Conservation (phyloP, 257 asterid species). For the Orobanche coerulescens region DNA sequence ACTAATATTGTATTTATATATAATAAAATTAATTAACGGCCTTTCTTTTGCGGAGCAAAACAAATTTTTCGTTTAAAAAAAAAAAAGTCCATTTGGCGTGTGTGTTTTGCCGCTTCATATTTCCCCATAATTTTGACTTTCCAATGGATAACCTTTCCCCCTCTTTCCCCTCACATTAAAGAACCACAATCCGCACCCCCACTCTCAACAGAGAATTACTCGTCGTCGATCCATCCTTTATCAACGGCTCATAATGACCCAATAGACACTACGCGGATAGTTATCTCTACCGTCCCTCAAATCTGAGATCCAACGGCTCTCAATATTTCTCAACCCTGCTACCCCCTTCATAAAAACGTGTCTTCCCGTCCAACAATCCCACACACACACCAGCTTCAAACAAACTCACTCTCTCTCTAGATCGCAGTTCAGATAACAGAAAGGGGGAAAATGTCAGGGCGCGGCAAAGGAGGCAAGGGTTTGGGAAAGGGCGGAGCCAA, state of each 20-base stretch:
- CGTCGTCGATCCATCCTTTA: constrained; percentile 16
- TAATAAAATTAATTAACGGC: no score
- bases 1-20: no score
- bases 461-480: constrained; percentile 50
- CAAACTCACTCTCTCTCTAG: background rate
- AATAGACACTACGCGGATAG: constrained; percentile 11
- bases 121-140: no score
- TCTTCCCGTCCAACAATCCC: no score
- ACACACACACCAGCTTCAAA: background rate
- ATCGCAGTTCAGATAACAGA: background rate
- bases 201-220: background rate
- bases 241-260: constrained; percentile 19
- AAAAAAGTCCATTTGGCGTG: background rate
- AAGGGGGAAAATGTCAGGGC: constrained; percentile 33
- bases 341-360: constrained; percentile 15
- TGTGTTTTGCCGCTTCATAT: constrained; percentile 1
- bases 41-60: background rate
- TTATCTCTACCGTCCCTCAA: constrained; percentile 15
- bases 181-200: constrained; percentile 22
- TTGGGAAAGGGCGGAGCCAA: constrained; percentile 52
- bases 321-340: background rate
- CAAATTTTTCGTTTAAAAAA: no score
- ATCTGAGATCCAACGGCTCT: constrained; percentile 16
- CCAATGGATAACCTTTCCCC: constrained; percentile 2
- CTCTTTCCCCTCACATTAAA: constrained; percentile 13